phyloP scores from a whole-genome alignment of 2,329 filamentous ascomycete species.

The Didymella pomorum region DNA sequence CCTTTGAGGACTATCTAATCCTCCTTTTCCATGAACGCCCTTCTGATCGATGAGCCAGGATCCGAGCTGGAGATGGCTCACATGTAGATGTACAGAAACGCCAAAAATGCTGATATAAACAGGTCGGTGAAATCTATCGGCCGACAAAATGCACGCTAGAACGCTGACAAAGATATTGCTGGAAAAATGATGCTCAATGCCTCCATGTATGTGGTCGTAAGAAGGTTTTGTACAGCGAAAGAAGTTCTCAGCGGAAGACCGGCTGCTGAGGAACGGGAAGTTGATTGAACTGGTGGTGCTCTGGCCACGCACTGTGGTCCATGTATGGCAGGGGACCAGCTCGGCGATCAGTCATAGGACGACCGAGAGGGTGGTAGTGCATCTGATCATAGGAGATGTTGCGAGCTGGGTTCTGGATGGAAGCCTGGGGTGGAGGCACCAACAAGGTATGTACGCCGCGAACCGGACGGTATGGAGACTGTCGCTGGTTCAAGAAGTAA shows the following conservation, averaged over 20 bases:
- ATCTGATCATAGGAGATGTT: constrained; percentile 58
- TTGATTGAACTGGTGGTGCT: constrained; percentile 51
- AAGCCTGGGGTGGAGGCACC: constrained; percentile 82
- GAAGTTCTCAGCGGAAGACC: constrained; percentile 39
- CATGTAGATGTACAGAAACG: constrained; percentile 26
- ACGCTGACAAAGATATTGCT: constrained; percentile 38
- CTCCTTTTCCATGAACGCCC: constrained; percentile 1
- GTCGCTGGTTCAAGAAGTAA: constrained; percentile 84
- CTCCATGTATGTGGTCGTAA: constrained; percentile 23
- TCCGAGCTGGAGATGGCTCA: background rate
- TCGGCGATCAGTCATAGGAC: constrained; percentile 56
- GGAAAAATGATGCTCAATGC: constrained; percentile 19
- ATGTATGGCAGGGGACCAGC: constrained; percentile 56
- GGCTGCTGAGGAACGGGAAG: constrained; percentile 50
- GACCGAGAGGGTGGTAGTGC: constrained; percentile 60
- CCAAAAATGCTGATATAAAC: constrained; percentile 30
- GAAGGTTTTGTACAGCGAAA: constrained; percentile 10
- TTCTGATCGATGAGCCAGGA: background rate
- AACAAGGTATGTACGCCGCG: constrained; percentile 90
- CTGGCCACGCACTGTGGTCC: constrained; percentile 50
- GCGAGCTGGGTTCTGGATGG: constrained; percentile 67
- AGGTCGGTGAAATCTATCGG: constrained; percentile 19
- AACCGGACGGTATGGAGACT: constrained; percentile 91
- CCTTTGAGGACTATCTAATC: constrained; percentile 8
- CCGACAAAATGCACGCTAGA: constrained; percentile 50